phyloP scores from a whole-genome alignment of 73 alveolate genomes.

The Paramecium sexaurelia region DNA sequence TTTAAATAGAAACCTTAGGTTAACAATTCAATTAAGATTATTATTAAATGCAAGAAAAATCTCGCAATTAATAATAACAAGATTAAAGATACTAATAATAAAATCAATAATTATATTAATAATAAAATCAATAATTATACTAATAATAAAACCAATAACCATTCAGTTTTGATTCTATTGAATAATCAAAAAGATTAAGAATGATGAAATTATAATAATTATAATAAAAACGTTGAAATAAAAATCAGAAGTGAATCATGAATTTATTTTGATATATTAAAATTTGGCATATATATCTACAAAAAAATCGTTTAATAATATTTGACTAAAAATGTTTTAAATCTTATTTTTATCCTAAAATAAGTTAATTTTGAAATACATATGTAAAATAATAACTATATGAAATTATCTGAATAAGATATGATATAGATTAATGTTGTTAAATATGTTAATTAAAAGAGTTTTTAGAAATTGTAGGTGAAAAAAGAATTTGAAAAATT shows the following conservation, averaged over 20 bases:
- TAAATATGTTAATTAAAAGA: too few species aligned
- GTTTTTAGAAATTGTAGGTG: too few species aligned
- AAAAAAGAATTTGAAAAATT: background rate
- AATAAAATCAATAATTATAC: background rate
- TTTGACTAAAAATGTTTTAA: too few species aligned
- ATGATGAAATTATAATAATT: background rate
- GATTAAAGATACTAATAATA: background rate
- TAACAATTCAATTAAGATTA: background rate
- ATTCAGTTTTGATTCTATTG: background rate
- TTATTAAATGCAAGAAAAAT: background rate
- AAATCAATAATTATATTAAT: background rate
- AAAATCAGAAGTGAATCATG: background rate
- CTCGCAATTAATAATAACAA: background rate
- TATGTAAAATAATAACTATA: too few species aligned
- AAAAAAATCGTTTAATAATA: too few species aligned
- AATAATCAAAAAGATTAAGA: constrained; percentile 5
- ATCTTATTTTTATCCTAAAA: too few species aligned
- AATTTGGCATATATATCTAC: too few species aligned
- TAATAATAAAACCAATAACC: background rate
- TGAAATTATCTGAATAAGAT: too few species aligned
- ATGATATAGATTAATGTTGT: too few species aligned
- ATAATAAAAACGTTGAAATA: background rate
- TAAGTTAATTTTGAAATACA: too few species aligned
- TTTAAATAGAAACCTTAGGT: background rate
- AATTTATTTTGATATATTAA: background rate